Base-by-base conservation (phyloP, 139 green algal genomes). In the Chlorella sp. region DNA sequence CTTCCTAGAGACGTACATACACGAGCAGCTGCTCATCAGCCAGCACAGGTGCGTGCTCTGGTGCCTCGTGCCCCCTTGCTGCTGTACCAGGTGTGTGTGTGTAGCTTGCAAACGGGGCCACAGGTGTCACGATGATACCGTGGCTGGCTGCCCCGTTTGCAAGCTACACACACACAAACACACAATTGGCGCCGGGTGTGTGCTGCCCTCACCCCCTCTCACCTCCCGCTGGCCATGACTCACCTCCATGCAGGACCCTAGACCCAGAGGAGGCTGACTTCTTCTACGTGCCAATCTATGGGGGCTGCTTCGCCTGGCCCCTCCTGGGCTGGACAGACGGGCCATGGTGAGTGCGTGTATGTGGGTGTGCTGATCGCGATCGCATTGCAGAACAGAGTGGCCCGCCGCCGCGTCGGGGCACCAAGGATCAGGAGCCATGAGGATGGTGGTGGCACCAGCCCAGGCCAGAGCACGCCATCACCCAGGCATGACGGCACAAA, bases 251-350 rank as follows among this genome's bases (percentile, higher is more conserved):
- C 42, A 55, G 78, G 64, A 83, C 78, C 1, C 80, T 83, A 33
- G 78, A 83, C 36, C 78, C 78, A 2, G 79, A 81, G 63, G 71
- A 85, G 26, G 87, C 87, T 0, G 83, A 88, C 70, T 86, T 77
- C 73, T 88, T 87, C 73, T 88, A 87, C 60, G 71, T 85, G 29
- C 83, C 83, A 0, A 49, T 86, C 10, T 90, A 88, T 50, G 70
- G 67, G 35, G 70, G 49, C 33, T 88, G 82, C 63, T 80, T 81
- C 65, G 75, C 84, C 33, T 80, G 64, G n/a, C 86, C 83, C n/a
- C 23, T 86, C 20, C 66, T 76, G 30, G 74, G 84, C 60, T 78
- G 74, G 34, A 62, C 72, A 3, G 83, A 88, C 49, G 64, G 68
- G 4, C 77, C 72, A 22, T 79, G 77, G 77, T 83, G 69, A 35